Conservation (phyloP, 139 green algal genomes). For the Mesotaenium endlicherianum region DNA sequence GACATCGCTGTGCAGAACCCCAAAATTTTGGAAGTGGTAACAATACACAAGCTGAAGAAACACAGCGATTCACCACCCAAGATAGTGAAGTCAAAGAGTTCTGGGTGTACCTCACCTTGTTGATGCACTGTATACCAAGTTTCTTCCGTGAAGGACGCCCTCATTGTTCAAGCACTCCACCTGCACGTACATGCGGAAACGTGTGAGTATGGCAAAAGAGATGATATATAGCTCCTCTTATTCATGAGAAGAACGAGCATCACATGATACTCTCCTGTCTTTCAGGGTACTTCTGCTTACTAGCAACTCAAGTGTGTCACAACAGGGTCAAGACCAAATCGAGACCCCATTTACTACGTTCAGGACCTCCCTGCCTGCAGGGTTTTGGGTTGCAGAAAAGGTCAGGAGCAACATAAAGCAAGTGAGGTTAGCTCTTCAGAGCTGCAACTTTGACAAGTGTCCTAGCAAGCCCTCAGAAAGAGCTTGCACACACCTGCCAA, state of each 20-base stretch:
- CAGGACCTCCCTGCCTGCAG: background rate
- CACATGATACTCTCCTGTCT: background rate
- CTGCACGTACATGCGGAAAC: conserved; percentile 13
- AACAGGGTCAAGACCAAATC: background rate
- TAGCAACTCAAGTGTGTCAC: background rate
- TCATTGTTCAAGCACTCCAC: conserved; percentile 56
- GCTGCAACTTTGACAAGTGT: background rate
- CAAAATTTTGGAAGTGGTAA: background rate
- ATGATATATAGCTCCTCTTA: background rate
- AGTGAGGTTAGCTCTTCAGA: background rate
- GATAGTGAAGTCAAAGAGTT: background rate
- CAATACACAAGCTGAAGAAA: background rate
- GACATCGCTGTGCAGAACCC: background rate
- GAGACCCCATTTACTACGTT: background rate
- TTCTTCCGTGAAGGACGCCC: conserved; percentile 71
- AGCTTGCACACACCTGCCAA: conserved; percentile 39
- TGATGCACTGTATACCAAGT: conserved; percentile 81
- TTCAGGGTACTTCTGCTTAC: background rate
- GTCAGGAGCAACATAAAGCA: background rate
- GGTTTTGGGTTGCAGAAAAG: background rate
- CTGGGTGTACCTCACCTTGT: conserved; percentile 50
- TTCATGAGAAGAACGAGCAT: conserved; percentile 5
- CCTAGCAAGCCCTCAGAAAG: background rate
- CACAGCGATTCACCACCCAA: background rate
- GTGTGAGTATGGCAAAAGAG: background rate